phyloP scores from a whole-genome alignment of 371 early-diverging fungal species.

The Capillidium heterosporum region DNA sequence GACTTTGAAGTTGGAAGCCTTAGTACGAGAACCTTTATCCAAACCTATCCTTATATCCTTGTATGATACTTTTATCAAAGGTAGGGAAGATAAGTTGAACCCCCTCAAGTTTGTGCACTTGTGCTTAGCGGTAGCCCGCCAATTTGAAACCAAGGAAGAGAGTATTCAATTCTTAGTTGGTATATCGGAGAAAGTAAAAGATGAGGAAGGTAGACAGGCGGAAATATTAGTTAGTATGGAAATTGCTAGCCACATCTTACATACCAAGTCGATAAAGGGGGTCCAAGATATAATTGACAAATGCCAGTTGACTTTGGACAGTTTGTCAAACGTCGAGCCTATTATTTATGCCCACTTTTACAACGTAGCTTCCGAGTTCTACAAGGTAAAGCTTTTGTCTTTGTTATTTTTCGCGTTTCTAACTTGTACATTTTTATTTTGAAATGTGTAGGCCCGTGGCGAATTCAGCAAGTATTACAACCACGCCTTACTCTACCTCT shows the following conservation, averaged over 20 bases:
- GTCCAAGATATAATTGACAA: constrained; percentile 69
- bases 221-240: constrained; percentile 75
- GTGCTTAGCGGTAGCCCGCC: constrained; percentile 52
- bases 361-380: constrained; percentile 85
- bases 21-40: constrained; percentile 58
- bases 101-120: constrained; percentile 70
- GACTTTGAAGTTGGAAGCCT: constrained; percentile 54
- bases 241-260: constrained; percentile 60
- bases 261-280: constrained; percentile 50
- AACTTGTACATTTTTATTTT: neutral
- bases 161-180: constrained; percentile 44
- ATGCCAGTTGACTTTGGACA: constrained; percentile 66
- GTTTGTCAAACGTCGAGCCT: constrained; percentile 64
- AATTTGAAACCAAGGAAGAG: constrained; percentile 47
- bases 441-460: constrained; percentile 47
- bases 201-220: constrained; percentile 50
- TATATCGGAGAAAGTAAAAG: constrained; percentile 48
- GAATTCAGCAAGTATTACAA: constrained; percentile 88
- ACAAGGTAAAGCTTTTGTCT: constrained; percentile 38
- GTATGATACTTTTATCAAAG: constrained; percentile 75
- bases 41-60: constrained; percentile 57
- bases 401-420: neutral
- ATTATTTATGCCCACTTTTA: constrained; percentile 85
- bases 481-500: constrained; percentile 78
- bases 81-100: constrained; percentile 88